Evolutionary conservation across 768 basidiomycete species (phyloP).

Genomic region (Leucocoprinus sp.): DNA sequence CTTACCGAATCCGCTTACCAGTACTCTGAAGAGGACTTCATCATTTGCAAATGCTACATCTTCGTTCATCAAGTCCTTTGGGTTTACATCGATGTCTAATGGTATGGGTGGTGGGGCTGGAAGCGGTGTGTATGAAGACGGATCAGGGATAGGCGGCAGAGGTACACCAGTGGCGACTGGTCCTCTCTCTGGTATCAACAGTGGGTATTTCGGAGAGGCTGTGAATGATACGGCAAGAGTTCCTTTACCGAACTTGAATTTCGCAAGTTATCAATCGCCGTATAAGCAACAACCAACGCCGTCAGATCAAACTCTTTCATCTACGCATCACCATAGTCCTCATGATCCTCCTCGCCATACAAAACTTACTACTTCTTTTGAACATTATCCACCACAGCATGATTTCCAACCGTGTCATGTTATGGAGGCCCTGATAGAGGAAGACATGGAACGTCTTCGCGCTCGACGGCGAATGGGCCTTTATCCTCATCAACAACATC

Average conservation of each 20-base stretch:
- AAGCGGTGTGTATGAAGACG: background rate
- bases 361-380: conserved; percentile 13
- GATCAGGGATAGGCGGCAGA: background rate
- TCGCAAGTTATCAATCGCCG: conserved; percentile 71
- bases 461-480: conserved; percentile 48
- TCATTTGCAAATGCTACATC: conserved; percentile 75
- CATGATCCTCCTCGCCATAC: conserved; percentile 15
- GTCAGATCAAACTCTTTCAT: conserved; percentile 18
- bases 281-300: conserved; percentile 33
- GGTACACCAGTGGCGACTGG: background rate
- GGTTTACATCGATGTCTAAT: conserved; percentile 43
- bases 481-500: conserved; percentile 19
- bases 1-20: conserved; percentile 50
- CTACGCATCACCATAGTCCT: conserved; percentile 23
- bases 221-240: conserved; percentile 47
- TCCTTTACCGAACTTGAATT: conserved; percentile 72
- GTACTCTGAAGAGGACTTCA: conserved; percentile 66
- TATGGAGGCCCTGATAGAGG: conserved; percentile 85
- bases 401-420: conserved; percentile 71
- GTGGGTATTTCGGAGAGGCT: background rate
- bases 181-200: background rate
- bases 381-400: background rate
- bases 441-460: conserved; percentile 87
- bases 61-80: conserved; percentile 58
- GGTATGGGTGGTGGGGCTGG: background rate